Evolutionary conservation across 257 asterid genomes (phyloP).

Genomic region (Echites panduratus): DNA sequence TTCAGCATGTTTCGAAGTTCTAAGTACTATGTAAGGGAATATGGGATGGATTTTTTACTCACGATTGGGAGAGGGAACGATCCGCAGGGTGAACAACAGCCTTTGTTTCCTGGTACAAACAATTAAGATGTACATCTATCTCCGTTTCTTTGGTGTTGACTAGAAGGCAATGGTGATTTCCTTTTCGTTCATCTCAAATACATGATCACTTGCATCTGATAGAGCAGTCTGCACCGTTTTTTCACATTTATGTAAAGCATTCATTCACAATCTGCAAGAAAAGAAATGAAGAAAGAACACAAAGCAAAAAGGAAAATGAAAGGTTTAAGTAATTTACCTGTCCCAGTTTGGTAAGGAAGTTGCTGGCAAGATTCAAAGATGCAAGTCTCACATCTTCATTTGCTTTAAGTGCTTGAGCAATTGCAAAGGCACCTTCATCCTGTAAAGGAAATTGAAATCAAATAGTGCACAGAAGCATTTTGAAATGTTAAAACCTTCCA

Average conservation of each 20-base stretch:
- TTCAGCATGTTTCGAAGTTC: background rate
- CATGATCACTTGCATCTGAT: constrained; percentile 90
- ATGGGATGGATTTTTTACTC: constrained; percentile 17
- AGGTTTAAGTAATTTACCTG: constrained; percentile 44
- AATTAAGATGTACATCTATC: background rate
- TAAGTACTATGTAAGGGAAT: background rate
- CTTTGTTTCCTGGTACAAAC: constrained; percentile 2
- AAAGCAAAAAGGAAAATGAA: background rate
- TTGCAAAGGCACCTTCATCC: constrained; percentile 93
- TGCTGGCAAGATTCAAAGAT: constrained; percentile 72
- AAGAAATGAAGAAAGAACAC: background rate
- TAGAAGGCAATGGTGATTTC: constrained; percentile 74
- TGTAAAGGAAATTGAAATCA: constrained; percentile 22
- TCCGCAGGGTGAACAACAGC: background rate
- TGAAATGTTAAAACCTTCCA: background rate
- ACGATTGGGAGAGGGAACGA: background rate
- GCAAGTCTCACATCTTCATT: constrained; percentile 83
- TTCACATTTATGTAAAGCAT: too few relatives aligned
- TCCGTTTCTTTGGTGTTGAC: constrained; percentile 20
- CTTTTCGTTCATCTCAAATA: constrained; percentile 83
- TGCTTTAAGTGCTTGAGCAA: constrained; percentile 92
- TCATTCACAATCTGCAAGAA: too few relatives aligned
- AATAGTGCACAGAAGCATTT: constrained; percentile 3
- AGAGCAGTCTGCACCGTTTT: constrained; percentile 72
- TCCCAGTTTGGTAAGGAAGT: constrained; percentile 89